Percentiles rank a stretch among this genome's conserved stretches.
Evolutionary conservation across 1,139 yeast species (phyloP).

Genomic region (Spathaspora sp.): DNA sequence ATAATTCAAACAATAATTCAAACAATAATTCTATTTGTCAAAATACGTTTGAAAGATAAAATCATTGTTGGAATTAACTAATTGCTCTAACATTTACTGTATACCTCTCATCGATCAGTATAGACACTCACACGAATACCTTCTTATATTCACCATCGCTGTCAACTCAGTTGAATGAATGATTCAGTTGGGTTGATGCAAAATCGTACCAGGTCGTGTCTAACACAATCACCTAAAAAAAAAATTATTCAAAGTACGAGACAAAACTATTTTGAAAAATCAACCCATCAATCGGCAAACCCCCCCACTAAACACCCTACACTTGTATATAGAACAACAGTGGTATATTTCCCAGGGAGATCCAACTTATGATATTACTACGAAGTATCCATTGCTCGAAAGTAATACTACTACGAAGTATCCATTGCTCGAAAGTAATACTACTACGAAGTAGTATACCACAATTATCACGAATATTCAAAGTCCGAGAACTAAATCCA

Average conservation of each 20-base stretch:
- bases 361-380: background rate
- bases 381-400: background rate
- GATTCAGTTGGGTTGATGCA: too few species aligned
- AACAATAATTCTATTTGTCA: too few species aligned
- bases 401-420: background rate
- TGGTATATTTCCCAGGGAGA: background rate
- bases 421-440: background rate
- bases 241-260: background rate
- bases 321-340: slow-evolving; percentile 1
- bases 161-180: too few species aligned
- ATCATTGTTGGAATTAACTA: too few species aligned
- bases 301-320: background rate
- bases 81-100: too few species aligned
- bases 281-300: background rate
- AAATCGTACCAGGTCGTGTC: background rate
- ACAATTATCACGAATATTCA: background rate
- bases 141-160: too few species aligned
- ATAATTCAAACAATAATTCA: too few species aligned
- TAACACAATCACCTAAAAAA: background rate
- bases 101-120: too few species aligned
- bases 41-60: too few species aligned
- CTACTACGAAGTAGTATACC: background rate
- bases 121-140: too few species aligned
- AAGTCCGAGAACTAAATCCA: slow-evolving; percentile 1
- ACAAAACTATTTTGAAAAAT: background rate